A percentile compares a stretch with the other conserved stretches of the same genome.
Evolutionary conservation across 441 rosid species (phyloP).

Genomic region (Croton setiger): DNA sequence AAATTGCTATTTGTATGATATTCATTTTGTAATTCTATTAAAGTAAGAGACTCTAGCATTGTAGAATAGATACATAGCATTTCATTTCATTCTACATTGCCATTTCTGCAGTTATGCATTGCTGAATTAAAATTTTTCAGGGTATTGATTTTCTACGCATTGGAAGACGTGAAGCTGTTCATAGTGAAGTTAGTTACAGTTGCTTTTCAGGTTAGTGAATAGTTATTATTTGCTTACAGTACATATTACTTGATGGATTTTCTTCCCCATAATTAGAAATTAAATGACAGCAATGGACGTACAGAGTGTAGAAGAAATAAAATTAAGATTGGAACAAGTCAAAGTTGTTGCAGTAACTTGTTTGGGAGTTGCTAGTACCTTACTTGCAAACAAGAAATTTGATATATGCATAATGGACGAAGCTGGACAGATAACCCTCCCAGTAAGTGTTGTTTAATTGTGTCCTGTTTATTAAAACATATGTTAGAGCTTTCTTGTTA

Average conservation of each 20-base stretch:
- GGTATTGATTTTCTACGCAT: constrained; percentile 82
- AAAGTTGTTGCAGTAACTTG: constrained; percentile 96
- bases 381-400: constrained; percentile 78
- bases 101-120: constrained; percentile 8
- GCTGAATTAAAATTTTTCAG: constrained; percentile 39
- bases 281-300: constrained; percentile 50
- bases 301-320: constrained; percentile 66
- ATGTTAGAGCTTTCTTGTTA: background rate
- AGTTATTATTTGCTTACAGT: constrained; percentile 15
- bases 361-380: constrained; percentile 85
- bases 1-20: background rate
- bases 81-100: constrained; percentile 4
- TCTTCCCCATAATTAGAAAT: constrained; percentile 29
- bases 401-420: constrained; percentile 97
- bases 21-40: background rate
- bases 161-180: constrained; percentile 89
- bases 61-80: background rate
- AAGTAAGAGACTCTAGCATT: constrained; percentile 3
- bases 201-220: constrained; percentile 69
- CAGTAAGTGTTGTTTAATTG: constrained; percentile 47
- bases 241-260: constrained; percentile 12
- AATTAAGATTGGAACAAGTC: constrained; percentile 60
- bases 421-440: constrained; percentile 97
- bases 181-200: constrained; percentile 68
- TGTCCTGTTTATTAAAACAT: background rate